Conservation (phyloP, 352 stramenopile species). For the Pythium plurisporium region DNA sequence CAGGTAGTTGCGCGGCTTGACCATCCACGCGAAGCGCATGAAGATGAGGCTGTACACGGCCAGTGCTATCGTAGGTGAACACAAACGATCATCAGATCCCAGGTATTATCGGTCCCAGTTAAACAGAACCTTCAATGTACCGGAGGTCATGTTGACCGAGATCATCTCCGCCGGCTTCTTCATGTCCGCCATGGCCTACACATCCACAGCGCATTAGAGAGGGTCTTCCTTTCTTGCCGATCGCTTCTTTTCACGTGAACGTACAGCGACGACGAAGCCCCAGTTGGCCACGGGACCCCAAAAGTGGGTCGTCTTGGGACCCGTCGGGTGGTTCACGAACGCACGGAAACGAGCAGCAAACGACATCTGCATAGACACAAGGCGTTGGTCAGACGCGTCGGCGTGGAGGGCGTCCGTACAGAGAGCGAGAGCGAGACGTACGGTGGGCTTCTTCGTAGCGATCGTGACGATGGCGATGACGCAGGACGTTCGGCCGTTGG, state of each 20-base stretch:
- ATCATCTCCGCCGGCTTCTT: constrained; percentile 79
- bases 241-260: constrained; percentile 11
- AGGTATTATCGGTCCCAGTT: too few species aligned
- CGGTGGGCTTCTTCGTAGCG: background rate
- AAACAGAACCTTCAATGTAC: constrained; percentile 22
- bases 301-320: constrained; percentile 86
- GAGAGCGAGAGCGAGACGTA: background rate
- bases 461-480: constrained; percentile 12
- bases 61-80: constrained; percentile 37
- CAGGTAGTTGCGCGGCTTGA: constrained; percentile 86
- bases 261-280: constrained; percentile 81
- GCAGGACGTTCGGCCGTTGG: background rate
- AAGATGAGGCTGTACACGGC: constrained; percentile 86
- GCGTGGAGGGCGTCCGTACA: background rate
- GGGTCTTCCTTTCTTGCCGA: too few species aligned
- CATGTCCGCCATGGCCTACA: constrained; percentile 78
- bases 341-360: constrained; percentile 46
- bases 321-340: constrained; percentile 79
- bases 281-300: constrained; percentile 87
- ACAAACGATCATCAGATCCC: background rate
- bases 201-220: background rate
- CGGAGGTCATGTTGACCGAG: constrained; percentile 84
- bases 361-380: constrained; percentile 13
- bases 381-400: background rate
- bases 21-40: constrained; percentile 88